Percentiles rank a stretch among this genome's conserved stretches.
phyloP scores from a whole-genome alignment of 495 filamentous ascomycete species.

The Penicillium argentinense region DNA sequence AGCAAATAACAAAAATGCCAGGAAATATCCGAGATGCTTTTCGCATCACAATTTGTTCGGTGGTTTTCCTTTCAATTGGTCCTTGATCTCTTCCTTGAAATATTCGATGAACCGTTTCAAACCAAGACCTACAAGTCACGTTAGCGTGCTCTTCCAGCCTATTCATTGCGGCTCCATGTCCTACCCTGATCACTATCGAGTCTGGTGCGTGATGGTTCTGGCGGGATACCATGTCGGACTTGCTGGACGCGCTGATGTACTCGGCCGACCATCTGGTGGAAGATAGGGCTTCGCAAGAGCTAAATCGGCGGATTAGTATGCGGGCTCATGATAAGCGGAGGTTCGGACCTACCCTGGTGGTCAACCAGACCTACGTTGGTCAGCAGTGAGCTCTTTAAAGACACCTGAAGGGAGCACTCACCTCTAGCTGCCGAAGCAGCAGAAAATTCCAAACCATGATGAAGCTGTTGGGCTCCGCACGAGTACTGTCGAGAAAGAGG shows the following conservation, averaged over 20 bases:
- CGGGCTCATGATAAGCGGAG: constrained; percentile 10
- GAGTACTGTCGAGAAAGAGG: not conserved
- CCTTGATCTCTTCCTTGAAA: constrained; percentile 60
- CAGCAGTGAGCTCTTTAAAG: not conserved
- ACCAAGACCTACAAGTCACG: constrained; percentile 3
- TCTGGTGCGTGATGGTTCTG: constrained; percentile 57
- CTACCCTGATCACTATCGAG: constrained; percentile 48
- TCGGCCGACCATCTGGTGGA: constrained; percentile 57
- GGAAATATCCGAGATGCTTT: not conserved
- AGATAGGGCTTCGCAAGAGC: constrained; percentile 60
- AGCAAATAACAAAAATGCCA: constrained; percentile 4
- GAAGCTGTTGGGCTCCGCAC: not conserved
- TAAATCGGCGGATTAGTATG: constrained; percentile 23
- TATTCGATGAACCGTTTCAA: constrained; percentile 49
- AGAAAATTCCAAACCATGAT: constrained; percentile 21
- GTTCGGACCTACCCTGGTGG: constrained; percentile 35
- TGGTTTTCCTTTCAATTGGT: constrained; percentile 52
- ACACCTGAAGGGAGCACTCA: constrained; percentile 6
- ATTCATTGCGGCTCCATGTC: constrained; percentile 6
- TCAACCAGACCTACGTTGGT: constrained; percentile 39
- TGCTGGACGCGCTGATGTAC: constrained; percentile 56
- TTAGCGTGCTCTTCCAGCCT: constrained; percentile 8
- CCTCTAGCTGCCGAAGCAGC: constrained; percentile 22
- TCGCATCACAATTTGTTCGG: constrained; percentile 35
- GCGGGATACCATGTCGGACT: constrained; percentile 52